Base-by-base conservation (phyloP, 768 basidiomycete genomes). In the Pulveroboletus ravenelii region DNA sequence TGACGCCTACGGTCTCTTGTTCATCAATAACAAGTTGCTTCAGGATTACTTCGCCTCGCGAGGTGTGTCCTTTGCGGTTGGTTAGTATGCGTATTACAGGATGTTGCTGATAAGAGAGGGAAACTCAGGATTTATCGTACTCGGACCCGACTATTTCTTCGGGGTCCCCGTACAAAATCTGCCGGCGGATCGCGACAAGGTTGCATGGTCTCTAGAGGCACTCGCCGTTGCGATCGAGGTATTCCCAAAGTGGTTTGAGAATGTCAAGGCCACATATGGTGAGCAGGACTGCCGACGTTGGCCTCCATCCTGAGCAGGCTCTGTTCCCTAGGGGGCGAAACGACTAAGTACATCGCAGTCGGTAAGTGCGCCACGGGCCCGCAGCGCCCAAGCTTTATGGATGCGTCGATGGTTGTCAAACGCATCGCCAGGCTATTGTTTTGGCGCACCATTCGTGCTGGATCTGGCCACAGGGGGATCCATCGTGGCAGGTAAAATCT, bases 141-240 rank as follows among this genome's bases (percentile, higher is more conserved):
- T 84, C 10, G 81, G 79, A 1, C 70, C 78, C 13, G 83, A 84
- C 55, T 84, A 82, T 59, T 82, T 84, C 65, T 73, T 82, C 39
- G 80, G 82, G 17, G 75, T 79, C 42, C 66, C 76, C 2, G 62
- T 81, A 2, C 57, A 73, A 17, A 55, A 64, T 6, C 72, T 77
- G 50, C 63, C 71, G 9, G 58, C 67, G 4, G 56, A 51, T 18
- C 41, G 44, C 13, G 72, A 80, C 52, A 67, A 68, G 40, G 23
- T 46, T 3, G 71, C 65, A 1, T 85, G 82, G 80, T 62, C 76
- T 23, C 56, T 51, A 0, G 67, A 66, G 18, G 58, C 64, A n/a
- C 64, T 64, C 18, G 60, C 58, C 15, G 62, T 65, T 20, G 75
- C 82, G 1, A 57, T 53, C 4, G 63, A 71, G 29, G 63, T 69